Percentiles rank a stretch among this genome's conserved stretches.
Evolutionary conservation across 768 basidiomycete genomes (phyloP).

Genomic region (Mycena filopes): DNA sequence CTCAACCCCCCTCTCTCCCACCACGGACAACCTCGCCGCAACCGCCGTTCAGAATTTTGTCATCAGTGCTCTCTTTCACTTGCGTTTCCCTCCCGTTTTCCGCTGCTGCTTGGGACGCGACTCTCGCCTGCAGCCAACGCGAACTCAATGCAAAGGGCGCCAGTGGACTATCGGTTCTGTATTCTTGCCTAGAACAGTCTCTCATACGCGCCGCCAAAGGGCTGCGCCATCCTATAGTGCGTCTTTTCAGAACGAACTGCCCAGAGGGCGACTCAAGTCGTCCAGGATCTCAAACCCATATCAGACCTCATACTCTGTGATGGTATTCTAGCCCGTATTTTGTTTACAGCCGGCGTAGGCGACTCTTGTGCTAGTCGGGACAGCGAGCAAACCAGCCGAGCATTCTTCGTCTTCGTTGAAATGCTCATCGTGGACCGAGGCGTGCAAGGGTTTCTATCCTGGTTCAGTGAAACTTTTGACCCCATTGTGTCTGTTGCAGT

Average conservation of each 20-base stretch:
- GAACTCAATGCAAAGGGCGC: constrained; percentile 21
- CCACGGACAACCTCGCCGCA: constrained; percentile 10
- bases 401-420: constrained; percentile 23
- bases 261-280: background rate
- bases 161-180: constrained; percentile 5
- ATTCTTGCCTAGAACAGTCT: constrained; percentile 7
- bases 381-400: constrained; percentile 7
- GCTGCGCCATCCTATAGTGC: background rate
- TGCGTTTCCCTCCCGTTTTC: constrained; percentile 8
- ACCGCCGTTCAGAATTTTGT: constrained; percentile 5
- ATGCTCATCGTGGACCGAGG: constrained; percentile 26
- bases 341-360: constrained; percentile 20
- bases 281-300: constrained; percentile 15
- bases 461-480: constrained; percentile 20
- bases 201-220: background rate
- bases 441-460: constrained; percentile 4
- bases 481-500: constrained; percentile 18
- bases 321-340: constrained; percentile 5
- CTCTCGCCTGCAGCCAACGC: constrained; percentile 16
- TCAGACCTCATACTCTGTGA: constrained; percentile 24
- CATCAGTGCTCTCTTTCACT: constrained; percentile 11
- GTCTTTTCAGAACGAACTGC: too few species aligned
- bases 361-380: background rate
- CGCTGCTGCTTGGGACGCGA: constrained; percentile 18
- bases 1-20: background rate